Evolutionary conservation across 1,139 yeast species (phyloP).

Genomic region (Pneumocystis murina): DNA sequence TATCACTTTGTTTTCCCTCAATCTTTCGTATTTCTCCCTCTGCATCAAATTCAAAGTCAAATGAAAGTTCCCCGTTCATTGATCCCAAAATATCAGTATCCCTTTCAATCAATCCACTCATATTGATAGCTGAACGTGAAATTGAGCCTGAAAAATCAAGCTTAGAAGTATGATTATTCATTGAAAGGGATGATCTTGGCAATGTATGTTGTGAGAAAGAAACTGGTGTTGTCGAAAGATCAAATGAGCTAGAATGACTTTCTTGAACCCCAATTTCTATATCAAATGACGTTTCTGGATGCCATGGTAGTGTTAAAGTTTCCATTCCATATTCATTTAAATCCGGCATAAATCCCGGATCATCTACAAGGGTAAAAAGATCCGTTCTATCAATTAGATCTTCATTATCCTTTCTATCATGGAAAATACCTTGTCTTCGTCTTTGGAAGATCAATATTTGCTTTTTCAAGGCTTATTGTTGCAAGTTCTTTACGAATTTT

Average conservation of each 20-base stretch:
- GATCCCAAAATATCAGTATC: slow-evolving; percentile 6
- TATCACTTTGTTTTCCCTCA: not conserved
- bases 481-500: slow-evolving; percentile 5
- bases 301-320: not conserved
- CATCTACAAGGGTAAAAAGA: slow-evolving; percentile 6
- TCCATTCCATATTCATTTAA: slow-evolving; percentile 1
- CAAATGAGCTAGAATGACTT: not conserved
- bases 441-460: slow-evolving; percentile 3
- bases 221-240: not conserved
- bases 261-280: not conserved
- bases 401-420: not conserved
- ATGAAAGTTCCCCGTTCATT: slow-evolving; percentile 1
- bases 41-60: slow-evolving; percentile 9
- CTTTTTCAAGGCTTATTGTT: not conserved
- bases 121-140: slow-evolving; percentile 1
- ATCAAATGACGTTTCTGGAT: not conserved
- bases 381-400: not conserved
- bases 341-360: slow-evolving; percentile 7
- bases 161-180: not conserved
- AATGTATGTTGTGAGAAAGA: slow-evolving; percentile 1
- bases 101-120: slow-evolving; percentile 5
- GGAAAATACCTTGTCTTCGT: not conserved
- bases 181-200: not conserved
- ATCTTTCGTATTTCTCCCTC: slow-evolving; percentile 6
- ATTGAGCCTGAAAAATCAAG: not conserved